A percentile compares a stretch with the other conserved stretches of the same genome.
These are phyloP conservation scores for Starmerella tilneyi DNA, from an alignment of 805 yeast genomes.

Conservation along the genomic window DNA sequence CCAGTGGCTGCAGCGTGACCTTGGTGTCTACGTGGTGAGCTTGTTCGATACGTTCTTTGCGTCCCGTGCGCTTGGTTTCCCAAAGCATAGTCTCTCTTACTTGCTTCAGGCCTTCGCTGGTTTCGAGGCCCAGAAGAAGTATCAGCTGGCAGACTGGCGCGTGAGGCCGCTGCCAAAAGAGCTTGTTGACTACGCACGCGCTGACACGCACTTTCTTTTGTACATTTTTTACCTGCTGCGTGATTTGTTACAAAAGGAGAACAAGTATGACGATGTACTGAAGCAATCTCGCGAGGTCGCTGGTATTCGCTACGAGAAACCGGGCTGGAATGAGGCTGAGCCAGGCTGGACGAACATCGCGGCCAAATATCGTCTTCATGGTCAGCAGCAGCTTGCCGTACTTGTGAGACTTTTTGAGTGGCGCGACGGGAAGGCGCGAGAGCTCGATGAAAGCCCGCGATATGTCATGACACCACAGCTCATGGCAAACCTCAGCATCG, in stretches of 20 bases:
- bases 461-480: constrained; percentile 76
- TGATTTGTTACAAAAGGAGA: constrained; percentile 45
- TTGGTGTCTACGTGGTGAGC: constrained; percentile 82
- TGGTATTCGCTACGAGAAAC: constrained; percentile 66
- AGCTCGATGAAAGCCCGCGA: constrained; percentile 72
- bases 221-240: constrained; percentile 68
- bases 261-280: constrained; percentile 43
- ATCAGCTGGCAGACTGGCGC: constrained; percentile 96
- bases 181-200: constrained; percentile 78
- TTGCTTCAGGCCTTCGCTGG: constrained; percentile 68
- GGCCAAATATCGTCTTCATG: constrained; percentile 49
- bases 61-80: constrained; percentile 63
- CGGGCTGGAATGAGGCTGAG: constrained; percentile 47
- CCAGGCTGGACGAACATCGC: constrained; percentile 57
- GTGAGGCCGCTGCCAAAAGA: constrained; percentile 67
- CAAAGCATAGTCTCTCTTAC: constrained; percentile 74
- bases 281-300: constrained; percentile 73
- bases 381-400: constrained; percentile 40
- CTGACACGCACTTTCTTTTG: constrained; percentile 87
- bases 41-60: constrained; percentile 92
- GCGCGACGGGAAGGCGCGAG: constrained; percentile 72
- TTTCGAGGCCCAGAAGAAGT: constrained; percentile 83
- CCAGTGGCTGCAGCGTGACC: constrained; percentile 90
- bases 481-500: constrained; percentile 49
- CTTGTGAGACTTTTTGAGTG: constrained; percentile 59